Evolutionary conservation across 345 rosid species (phyloP), one percentile per base, ranked within the genome.

Genomic region (Salix arbutifolia): DNA sequence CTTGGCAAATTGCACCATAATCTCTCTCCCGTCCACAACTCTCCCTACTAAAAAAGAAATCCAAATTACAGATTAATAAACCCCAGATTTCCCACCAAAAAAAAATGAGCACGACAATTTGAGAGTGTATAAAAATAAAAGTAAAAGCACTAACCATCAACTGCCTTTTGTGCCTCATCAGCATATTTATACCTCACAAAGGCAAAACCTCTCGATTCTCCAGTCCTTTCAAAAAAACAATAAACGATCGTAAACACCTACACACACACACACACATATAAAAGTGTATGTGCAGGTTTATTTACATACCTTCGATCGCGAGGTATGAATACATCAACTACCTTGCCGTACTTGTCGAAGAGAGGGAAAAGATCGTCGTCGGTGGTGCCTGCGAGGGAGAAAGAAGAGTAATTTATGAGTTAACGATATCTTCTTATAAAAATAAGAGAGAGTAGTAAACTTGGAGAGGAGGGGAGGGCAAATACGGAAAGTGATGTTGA

Each of bases 321-420:
- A 23, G 94, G 96, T 31, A 91, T 90, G 77, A 90, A 88, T 21
- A 91, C 84, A 74, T 90, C 96, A 8, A 90, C 94, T 65, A 91
- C 96, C 84, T 91, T 90, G 8, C 96, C 92, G 56, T 91, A 90
- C 91, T 90, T 91, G 18, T 89, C 90, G 78, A 91, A 90, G 17
- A 91, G 90, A 69, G 96, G 94, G 77, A 87, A 91, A 8, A 91
- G 86, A 80, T 90, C 96, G 83, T 91, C 94, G 2, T 94, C 92
- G 14, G 89, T 90, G 4, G 96, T 90, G 53, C 96, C 96, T 91
- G 68, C 35, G 44, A 70, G 56, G 75, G 26, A 18, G 8, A 53
- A 26, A 42, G 37, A 28, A 26, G 25, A 50, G 77, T 50, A 73
- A 72, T 16, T 65, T 71, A 42, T 23, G 53, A 52, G 0, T 14